Percentiles rank a stretch among this genome's conserved stretches.
Conservation (phyloP, 768 basidiomycete species). For the Pleurotus giganteus region DNA sequence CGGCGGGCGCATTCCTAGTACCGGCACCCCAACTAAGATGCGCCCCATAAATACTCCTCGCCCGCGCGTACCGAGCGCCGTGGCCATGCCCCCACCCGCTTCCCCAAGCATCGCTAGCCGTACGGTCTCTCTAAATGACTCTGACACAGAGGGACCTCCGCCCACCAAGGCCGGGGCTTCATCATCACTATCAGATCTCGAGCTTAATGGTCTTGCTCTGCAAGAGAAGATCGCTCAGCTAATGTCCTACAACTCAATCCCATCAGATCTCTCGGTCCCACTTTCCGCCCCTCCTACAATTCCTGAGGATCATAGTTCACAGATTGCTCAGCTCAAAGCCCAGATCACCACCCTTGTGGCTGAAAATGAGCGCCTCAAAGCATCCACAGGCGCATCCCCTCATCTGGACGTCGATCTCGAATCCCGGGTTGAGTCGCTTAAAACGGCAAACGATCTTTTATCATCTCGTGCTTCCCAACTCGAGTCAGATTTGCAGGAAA, state of each 20-base stretch:
- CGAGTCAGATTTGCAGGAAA: background rate
- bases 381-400: background rate
- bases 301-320: background rate
- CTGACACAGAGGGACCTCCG: background rate
- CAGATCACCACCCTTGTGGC: background rate
- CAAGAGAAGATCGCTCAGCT: slow-evolving; percentile 51
- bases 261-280: slow-evolving; percentile 11
- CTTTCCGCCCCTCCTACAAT: slow-evolving; percentile 15
- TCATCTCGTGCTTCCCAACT: slow-evolving; percentile 1
- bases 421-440: background rate
- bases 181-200: slow-evolving; percentile 31
- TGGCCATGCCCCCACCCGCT: slow-evolving; percentile 80
- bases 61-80: slow-evolving; percentile 64
- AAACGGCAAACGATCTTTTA: background rate
- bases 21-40: slow-evolving; percentile 30
- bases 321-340: slow-evolving; percentile 1
- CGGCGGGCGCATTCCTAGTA: slow-evolving; percentile 28
- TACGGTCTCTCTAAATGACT: slow-evolving; percentile 36
- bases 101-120: slow-evolving; percentile 49
- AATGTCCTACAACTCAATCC: slow-evolving; percentile 27
- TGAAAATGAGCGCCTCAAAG: background rate
- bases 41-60: slow-evolving; percentile 56
- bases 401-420: background rate
- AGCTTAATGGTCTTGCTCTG: slow-evolving; percentile 35
- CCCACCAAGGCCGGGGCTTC: slow-evolving; percentile 6